Percentiles rank a stretch among this genome's conserved stretches.
phyloP scores from a whole-genome alignment of 164 flowering plant genomes.

The Pachysandra terminalis region DNA sequence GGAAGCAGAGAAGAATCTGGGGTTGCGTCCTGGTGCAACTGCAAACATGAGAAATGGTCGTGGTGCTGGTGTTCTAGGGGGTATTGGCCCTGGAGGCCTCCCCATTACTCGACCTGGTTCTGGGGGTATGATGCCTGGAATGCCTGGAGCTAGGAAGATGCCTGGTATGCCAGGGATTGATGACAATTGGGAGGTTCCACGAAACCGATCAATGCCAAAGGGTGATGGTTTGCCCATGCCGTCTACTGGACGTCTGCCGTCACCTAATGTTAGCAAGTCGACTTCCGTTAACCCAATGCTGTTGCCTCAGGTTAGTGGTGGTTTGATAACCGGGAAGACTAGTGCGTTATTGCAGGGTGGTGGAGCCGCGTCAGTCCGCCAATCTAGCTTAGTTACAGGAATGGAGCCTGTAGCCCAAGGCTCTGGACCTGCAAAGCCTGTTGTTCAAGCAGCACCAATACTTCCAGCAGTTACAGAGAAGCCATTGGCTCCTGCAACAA shows the following conservation, averaged over 20 bases:
- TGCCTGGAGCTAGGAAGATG: slow-evolving; percentile 90
- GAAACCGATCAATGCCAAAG: slow-evolving; percentile 57
- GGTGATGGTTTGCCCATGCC: slow-evolving; percentile 38
- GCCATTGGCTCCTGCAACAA: slow-evolving; percentile 29
- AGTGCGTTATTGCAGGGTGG: slow-evolving; percentile 76
- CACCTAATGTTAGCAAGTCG: slow-evolving; percentile 45
- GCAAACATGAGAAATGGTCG: slow-evolving; percentile 73
- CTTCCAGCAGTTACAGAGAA: slow-evolving; percentile 38
- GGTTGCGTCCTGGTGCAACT: slow-evolving; percentile 84
- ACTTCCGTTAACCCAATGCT: slow-evolving; percentile 48
- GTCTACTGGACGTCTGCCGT: slow-evolving; percentile 39
- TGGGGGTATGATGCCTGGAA: slow-evolving; percentile 98
- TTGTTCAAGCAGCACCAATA: slow-evolving; percentile 14
- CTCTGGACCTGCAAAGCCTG: slow-evolving; percentile 29
- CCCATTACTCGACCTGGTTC: slow-evolving; percentile 72
- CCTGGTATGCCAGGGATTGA: slow-evolving; percentile 90
- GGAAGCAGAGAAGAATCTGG: slow-evolving; percentile 89
- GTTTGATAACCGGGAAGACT: slow-evolving; percentile 48
- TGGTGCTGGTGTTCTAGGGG: slow-evolving; percentile 40
- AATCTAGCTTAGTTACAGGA: slow-evolving; percentile 26
- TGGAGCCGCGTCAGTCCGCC: slow-evolving; percentile 35
- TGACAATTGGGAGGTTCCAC: slow-evolving; percentile 87
- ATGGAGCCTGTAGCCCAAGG: slow-evolving; percentile 29
- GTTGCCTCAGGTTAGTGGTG: slow-evolving; percentile 78
- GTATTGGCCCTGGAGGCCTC: slow-evolving; percentile 55